These are phyloP conservation scores for Naganishia cerealis DNA, from an alignment of 1,284 basidiomycete species.

Conservation along the genomic window DNA sequence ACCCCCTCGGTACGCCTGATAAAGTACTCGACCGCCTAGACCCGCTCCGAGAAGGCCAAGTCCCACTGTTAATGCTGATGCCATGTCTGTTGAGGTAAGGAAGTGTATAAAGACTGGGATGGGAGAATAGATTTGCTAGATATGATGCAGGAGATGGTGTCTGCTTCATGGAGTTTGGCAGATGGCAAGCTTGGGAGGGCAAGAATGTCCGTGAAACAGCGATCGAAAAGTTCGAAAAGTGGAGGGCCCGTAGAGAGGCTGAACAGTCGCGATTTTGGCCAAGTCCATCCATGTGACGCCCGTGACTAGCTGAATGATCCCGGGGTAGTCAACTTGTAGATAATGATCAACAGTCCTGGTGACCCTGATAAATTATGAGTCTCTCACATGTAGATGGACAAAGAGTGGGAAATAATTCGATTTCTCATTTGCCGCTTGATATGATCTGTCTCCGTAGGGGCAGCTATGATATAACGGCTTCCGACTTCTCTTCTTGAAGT, in stretches of 20 bases:
- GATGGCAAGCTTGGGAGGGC: background rate
- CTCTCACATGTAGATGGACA: no score
- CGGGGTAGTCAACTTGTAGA: no score
- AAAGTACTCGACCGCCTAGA: conserved; percentile 68
- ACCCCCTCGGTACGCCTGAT: conserved; percentile 54
- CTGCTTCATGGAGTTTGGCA: background rate
- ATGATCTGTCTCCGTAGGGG: no score
- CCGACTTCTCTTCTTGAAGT: no score
- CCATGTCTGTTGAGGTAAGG: conserved; percentile 43
- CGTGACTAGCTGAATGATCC: no score
- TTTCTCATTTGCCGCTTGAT: no score
- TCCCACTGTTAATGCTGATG: conserved; percentile 71
- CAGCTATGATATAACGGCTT: no score
- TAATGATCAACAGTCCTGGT: no score
- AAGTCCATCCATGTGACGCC: no score
- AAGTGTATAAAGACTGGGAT: background rate
- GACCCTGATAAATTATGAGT: no score
- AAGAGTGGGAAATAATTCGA: no score
- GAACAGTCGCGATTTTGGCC: background rate
- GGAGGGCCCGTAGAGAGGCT: background rate
- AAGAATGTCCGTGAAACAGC: background rate
- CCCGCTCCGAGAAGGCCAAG: conserved; percentile 77
- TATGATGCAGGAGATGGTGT: background rate
- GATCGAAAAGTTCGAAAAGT: conserved; percentile 25
- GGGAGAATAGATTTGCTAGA: background rate